These are phyloP conservation scores for Acanthamoeba castellanii DNA, from an alignment of 208 protist species.

Conservation along the genomic window DNA sequence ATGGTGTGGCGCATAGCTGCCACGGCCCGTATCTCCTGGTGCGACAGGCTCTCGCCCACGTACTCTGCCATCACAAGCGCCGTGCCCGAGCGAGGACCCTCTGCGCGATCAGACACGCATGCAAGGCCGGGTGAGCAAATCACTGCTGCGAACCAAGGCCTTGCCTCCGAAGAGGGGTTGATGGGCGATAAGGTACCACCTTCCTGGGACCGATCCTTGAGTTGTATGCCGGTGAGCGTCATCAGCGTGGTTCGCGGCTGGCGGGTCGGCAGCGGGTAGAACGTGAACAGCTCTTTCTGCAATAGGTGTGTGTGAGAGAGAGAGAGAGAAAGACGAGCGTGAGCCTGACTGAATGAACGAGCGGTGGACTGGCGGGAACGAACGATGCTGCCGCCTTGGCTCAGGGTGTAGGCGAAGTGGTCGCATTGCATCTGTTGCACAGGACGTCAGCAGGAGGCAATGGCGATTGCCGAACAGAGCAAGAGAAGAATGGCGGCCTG, in stretches of 20 bases:
- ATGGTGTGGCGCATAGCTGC: conserved; percentile 52
- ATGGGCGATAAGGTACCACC: too few species aligned
- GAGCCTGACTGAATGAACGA: background rate
- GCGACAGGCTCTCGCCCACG: conserved; percentile 36
- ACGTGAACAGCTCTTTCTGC: conserved; percentile 46
- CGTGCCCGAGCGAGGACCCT: background rate
- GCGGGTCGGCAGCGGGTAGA: conserved; percentile 32
- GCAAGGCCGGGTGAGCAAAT: too few species aligned
- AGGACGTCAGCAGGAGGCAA: background rate
- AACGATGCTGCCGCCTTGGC: conserved; percentile 35
- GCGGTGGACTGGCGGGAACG: background rate
- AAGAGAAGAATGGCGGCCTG: background rate
- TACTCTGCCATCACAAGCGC: conserved; percentile 43
- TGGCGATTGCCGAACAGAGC: background rate
- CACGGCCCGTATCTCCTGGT: conserved; percentile 13
- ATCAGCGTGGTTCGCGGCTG: conserved; percentile 29
- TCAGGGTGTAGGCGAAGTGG: conserved; percentile 62
- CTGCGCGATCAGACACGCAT: background rate
- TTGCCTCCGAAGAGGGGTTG: too few species aligned
- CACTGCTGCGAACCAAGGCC: too few species aligned
- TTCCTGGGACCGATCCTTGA: background rate
- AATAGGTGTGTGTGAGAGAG: background rate
- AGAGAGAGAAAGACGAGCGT: background rate
- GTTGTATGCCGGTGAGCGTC: conserved; percentile 12
- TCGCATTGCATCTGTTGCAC: conserved; percentile 4